phyloP scores from a whole-genome alignment of 441 rosid genomes.

The Arabidopsis lyrata region DNA sequence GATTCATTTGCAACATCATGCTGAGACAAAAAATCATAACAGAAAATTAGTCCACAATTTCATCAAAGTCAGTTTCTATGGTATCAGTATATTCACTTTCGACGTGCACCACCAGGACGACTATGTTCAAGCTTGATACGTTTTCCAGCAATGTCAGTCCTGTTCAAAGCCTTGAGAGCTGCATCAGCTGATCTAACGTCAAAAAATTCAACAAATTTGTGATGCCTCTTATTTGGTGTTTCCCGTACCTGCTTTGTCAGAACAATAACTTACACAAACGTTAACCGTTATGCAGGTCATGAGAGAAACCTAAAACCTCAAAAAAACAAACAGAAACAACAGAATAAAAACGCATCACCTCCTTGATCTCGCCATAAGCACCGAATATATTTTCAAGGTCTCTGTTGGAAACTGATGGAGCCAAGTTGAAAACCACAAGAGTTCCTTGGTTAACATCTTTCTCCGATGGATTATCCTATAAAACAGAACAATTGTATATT shows the following conservation, averaged over 20 bases:
- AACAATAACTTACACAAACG: constrained; percentile 41
- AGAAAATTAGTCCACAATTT: constrained; percentile 3
- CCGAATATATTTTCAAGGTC: constrained; percentile 90
- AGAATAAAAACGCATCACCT: constrained; percentile 56
- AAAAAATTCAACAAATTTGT: constrained; percentile 93
- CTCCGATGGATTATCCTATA: constrained; percentile 93
- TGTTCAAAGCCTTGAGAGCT: constrained; percentile 85
- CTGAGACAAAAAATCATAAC: constrained; percentile 44
- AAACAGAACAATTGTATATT: not conserved
- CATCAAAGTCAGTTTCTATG: not conserved
- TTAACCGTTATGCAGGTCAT: constrained; percentile 27
- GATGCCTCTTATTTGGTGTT: constrained; percentile 98
- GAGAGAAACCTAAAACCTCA: constrained; percentile 8
- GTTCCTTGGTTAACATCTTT: constrained; percentile 98
- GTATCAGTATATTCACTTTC: constrained; percentile 63
- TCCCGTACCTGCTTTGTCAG: constrained; percentile 83
- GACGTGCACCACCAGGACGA: constrained; percentile 99
- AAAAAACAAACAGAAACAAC: not conserved
- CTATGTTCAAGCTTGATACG: constrained; percentile 99
- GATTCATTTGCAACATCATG: constrained; percentile 82
- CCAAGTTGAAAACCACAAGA: constrained; percentile 93
- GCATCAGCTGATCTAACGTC: constrained; percentile 97
- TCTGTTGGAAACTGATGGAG: constrained; percentile 87
- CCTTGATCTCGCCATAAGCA: constrained; percentile 94
- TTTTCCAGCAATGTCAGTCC: constrained; percentile 94